Percentiles rank a stretch among this genome's conserved stretches.
Conservation (phyloP, 2,329 filamentous ascomycete genomes). For the Ceratocystis variospora region DNA sequence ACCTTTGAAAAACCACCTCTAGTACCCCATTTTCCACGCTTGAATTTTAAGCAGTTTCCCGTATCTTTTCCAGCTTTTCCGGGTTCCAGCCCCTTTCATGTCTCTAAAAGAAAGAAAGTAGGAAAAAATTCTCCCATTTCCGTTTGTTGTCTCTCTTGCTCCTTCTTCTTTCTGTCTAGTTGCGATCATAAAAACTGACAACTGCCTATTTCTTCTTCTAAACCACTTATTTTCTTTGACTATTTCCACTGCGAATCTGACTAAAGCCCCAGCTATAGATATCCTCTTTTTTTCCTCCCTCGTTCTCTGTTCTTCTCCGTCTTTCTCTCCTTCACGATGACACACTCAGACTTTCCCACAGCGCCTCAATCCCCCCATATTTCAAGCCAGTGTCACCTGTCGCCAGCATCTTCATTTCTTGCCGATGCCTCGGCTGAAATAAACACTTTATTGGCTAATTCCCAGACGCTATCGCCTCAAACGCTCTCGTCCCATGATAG, state of each 20-base stretch:
- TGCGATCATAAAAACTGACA: neutral
- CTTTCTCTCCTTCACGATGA: slow-evolving; percentile 6
- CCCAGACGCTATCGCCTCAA: neutral
- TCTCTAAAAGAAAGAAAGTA: neutral
- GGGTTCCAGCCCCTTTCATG: neutral
- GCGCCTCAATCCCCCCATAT: neutral
- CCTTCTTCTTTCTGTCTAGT: neutral
- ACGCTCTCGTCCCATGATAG: neutral
- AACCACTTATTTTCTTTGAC: neutral
- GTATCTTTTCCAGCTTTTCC: neutral
- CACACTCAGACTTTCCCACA: neutral
- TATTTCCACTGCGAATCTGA: neutral
- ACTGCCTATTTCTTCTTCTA: neutral
- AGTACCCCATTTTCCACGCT: neutral
- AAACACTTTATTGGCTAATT: slow-evolving; percentile 10
- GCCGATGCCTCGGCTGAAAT: slow-evolving; percentile 15
- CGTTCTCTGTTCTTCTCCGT: neutral
- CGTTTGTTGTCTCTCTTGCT: slow-evolving; percentile 4
- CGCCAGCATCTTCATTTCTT: slow-evolving; percentile 10
- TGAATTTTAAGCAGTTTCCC: neutral
- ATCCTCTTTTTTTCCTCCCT: neutral
- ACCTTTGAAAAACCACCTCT: neutral
- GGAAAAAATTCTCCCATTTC: neutral
- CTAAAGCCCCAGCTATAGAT: neutral
- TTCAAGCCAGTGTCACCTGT: neutral